Percentiles rank a stretch among this genome's conserved stretches.
Evolutionary conservation across 371 early-diverging fungal genomes (phyloP).

Genomic region (Rhizopus delemar): DNA sequence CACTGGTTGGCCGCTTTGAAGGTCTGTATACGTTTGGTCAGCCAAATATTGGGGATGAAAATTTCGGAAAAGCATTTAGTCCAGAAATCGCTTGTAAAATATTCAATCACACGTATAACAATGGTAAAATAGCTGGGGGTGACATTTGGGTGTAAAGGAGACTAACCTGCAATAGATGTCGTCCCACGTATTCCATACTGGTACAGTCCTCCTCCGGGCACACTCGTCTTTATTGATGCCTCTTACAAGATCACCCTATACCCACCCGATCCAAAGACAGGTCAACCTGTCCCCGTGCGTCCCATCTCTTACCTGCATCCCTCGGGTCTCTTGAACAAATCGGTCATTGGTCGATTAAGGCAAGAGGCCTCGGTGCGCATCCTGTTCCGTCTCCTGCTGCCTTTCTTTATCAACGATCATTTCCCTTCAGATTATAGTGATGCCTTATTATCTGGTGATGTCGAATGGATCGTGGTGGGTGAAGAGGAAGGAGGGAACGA

Average conservation of each 20-base stretch:
- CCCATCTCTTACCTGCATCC: conserved; percentile 58
- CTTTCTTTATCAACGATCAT: conserved; percentile 62
- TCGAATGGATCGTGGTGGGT: conserved; percentile 46
- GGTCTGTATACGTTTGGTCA: conserved; percentile 60
- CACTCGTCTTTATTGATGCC: conserved; percentile 57
- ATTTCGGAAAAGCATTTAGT: conserved; percentile 49
- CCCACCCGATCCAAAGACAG: conserved; percentile 18
- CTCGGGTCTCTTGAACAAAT: conserved; percentile 51
- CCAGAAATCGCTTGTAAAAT: conserved; percentile 52
- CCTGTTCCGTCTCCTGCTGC: conserved; percentile 49
- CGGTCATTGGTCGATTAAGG: conserved; percentile 48
- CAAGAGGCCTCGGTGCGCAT: conserved; percentile 51
- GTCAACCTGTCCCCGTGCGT: conserved; percentile 47
- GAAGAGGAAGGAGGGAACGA: conserved; percentile 31
- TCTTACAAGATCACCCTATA: conserved; percentile 41
- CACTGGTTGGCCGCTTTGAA: conserved; percentile 44
- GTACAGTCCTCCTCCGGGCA: conserved; percentile 57
- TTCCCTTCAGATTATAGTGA: conserved; percentile 58
- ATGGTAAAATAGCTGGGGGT: conserved; percentile 26
- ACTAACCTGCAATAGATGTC: conserved; percentile 32
- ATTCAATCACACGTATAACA: conserved; percentile 61
- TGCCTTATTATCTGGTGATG: conserved; percentile 41
- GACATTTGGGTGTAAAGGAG: not conserved
- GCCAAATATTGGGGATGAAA: conserved; percentile 55
- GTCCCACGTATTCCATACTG: conserved; percentile 53